These are phyloP conservation scores for Acanthochlamys bracteata DNA, from an alignment of 106 monocot genomes.

Conservation along the genomic window DNA sequence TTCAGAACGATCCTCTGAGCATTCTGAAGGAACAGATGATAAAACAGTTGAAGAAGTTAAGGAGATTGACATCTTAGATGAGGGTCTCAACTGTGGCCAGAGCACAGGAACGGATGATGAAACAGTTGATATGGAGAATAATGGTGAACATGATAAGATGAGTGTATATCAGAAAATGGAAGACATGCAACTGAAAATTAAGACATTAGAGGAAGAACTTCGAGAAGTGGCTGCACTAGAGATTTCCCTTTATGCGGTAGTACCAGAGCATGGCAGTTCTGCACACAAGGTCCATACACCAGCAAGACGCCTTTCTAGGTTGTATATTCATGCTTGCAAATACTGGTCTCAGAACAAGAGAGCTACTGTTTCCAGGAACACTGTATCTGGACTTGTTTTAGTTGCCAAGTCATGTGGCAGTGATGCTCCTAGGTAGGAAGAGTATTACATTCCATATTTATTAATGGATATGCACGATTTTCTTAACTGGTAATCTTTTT, in stretches of 20 bases:
- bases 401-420: constrained; percentile 84
- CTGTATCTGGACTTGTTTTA: constrained; percentile 76
- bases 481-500: neutral
- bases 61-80: constrained; percentile 52
- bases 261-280: constrained; percentile 90
- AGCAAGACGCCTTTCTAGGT: constrained; percentile 81
- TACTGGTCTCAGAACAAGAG: constrained; percentile 58
- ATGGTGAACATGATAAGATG: constrained; percentile 26
- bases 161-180: constrained; percentile 45
- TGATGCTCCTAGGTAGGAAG: constrained; percentile 81
- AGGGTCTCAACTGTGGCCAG: constrained; percentile 38
- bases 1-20: constrained; percentile 35
- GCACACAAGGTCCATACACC: constrained; percentile 94
- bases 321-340: constrained; percentile 86
- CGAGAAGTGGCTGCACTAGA: constrained; percentile 96
- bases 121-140: constrained; percentile 50
- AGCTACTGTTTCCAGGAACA: constrained; percentile 80
- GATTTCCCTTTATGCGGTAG: constrained; percentile 90
- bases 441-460: neutral
- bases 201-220: constrained; percentile 85
- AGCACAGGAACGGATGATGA: constrained; percentile 72
- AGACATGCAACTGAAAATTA: constrained; percentile 69
- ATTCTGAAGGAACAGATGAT: constrained; percentile 72
- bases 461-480: neutral
- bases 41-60: constrained; percentile 52